A percentile compares a stretch with the other conserved stretches of the same genome.
Conservation (phyloP, 2,329 filamentous ascomycete species). For the Colletotrichum tropicicola region DNA sequence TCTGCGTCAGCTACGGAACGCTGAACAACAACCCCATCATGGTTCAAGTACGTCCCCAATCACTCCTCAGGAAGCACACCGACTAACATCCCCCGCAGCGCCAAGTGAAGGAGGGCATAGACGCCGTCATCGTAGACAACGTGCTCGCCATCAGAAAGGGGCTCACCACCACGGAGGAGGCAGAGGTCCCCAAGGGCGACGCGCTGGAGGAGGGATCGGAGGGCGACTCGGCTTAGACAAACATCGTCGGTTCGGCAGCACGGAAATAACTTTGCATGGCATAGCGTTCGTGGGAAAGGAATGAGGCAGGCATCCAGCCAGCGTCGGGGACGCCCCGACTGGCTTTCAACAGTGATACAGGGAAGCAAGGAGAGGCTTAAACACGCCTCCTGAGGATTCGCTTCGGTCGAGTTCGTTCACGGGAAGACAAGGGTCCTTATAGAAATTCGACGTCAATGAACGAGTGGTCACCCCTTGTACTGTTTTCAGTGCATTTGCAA, state of each 20-base stretch:
- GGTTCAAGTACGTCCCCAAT: conserved; percentile 74
- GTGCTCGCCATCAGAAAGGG: conserved; percentile 94
- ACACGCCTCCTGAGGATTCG: neutral
- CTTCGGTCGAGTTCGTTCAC: no score
- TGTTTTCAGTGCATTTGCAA: no score
- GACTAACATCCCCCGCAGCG: conserved; percentile 57
- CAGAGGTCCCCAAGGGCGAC: conserved; percentile 24
- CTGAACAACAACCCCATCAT: conserved; percentile 88
- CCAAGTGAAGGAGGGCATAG: conserved; percentile 95
- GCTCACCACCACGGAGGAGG: conserved; percentile 64
- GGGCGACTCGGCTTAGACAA: conserved; percentile 15
- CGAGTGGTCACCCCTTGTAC: no score
- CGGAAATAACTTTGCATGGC: conserved; percentile 21
- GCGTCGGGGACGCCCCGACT: neutral
- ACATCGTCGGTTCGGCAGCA: conserved; percentile 19
- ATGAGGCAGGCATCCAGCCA: neutral
- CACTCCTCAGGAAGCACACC: neutral
- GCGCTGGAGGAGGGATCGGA: conserved; percentile 29
- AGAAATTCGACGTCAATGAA: no score
- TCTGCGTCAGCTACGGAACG: conserved; percentile 94
- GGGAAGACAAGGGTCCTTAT: no score
- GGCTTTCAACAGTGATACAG: conserved; percentile 15
- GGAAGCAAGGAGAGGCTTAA: neutral
- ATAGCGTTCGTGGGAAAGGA: conserved; percentile 7
- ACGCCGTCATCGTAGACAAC: conserved; percentile 96